Evolutionary conservation across 2,329 filamentous ascomycete species (phyloP).

Genomic region (Monosporascus sp.): DNA sequence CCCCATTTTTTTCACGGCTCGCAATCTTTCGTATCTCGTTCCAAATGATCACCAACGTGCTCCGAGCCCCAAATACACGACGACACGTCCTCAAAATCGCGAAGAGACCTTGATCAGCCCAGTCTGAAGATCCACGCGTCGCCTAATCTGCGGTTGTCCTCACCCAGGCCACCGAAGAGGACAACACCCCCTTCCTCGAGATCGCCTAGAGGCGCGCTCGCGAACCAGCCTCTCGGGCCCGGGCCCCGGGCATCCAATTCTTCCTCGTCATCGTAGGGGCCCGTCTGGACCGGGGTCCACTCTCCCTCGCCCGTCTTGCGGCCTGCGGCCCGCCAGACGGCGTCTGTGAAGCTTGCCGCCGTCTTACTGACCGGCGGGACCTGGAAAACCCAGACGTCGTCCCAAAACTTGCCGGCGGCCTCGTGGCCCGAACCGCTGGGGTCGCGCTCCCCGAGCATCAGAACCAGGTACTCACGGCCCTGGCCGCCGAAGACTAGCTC

Average conservation of each 20-base stretch:
- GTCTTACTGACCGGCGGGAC: slow-evolving; percentile 50
- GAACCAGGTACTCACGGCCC: slow-evolving; percentile 56
- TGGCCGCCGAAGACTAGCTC: slow-evolving; percentile 52
- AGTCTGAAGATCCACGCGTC: slow-evolving; percentile 62
- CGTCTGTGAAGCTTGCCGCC: slow-evolving; percentile 49
- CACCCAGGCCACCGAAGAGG: slow-evolving; percentile 54
- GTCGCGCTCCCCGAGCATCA: slow-evolving; percentile 53
- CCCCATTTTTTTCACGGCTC: too few species aligned
- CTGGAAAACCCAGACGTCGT: slow-evolving; percentile 61
- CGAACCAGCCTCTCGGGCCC: slow-evolving; percentile 50
- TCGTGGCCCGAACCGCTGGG: slow-evolving; percentile 44
- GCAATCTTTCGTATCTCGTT: too few species aligned
- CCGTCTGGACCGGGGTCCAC: slow-evolving; percentile 46
- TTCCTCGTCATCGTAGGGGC: slow-evolving; percentile 48
- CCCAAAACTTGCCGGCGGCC: slow-evolving; percentile 48
- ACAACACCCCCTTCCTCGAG: slow-evolving; percentile 55
- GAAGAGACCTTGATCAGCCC: slow-evolving; percentile 19
- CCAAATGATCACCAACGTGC: too few species aligned
- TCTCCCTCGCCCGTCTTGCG: slow-evolving; percentile 51
- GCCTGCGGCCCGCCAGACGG: slow-evolving; percentile 48
- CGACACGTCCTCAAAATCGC: too few species aligned
- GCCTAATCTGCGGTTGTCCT: slow-evolving; percentile 44
- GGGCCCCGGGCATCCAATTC: slow-evolving; percentile 42
- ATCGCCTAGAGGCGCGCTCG: slow-evolving; percentile 50
- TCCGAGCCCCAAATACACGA: too few species aligned